Conservation (phyloP, 1,139 yeast species). For the Yamadazyma taylorii region DNA sequence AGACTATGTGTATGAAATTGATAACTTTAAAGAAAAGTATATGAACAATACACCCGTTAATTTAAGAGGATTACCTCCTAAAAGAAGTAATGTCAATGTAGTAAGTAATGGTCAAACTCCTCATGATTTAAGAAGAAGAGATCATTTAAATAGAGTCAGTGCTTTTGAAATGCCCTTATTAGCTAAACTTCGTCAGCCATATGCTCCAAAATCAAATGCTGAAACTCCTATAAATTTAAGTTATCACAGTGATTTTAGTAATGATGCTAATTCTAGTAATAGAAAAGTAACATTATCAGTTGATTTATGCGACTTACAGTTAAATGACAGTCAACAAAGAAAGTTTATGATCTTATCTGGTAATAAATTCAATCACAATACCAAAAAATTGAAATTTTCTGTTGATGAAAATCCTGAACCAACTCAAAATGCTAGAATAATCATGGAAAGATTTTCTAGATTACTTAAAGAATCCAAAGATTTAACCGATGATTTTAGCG, state of each 20-base stretch:
- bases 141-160: conserved; percentile 68
- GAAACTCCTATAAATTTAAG: conserved; percentile 65
- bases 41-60: conserved; percentile 46
- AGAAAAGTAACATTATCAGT: conserved; percentile 66
- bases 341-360: conserved; percentile 82
- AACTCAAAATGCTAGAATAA: conserved; percentile 79
- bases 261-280: conserved; percentile 64
- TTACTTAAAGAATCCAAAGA: conserved; percentile 69
- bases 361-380: conserved; percentile 65
- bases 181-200: conserved; percentile 69
- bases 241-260: conserved; percentile 73
- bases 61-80: conserved; percentile 42
- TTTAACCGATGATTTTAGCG: conserved; percentile 61
- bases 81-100: conserved; percentile 40
- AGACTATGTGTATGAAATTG: conserved; percentile 46
- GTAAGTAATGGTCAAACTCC: conserved; percentile 37
- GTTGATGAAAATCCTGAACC: conserved; percentile 68
- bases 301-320: conserved; percentile 52
- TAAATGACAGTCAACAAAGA: conserved; percentile 56
- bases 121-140: conserved; percentile 38
- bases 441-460: conserved; percentile 62
- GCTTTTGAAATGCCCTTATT: conserved; percentile 92
- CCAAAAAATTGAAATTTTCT: conserved; percentile 61
- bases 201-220: conserved; percentile 41
- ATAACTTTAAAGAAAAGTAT: conserved; percentile 44